Evolutionary conservation across 805 yeast species (phyloP), one percentile per base, ranked within the genome.

Genomic region (Ogataea thermomethanolica): DNA sequence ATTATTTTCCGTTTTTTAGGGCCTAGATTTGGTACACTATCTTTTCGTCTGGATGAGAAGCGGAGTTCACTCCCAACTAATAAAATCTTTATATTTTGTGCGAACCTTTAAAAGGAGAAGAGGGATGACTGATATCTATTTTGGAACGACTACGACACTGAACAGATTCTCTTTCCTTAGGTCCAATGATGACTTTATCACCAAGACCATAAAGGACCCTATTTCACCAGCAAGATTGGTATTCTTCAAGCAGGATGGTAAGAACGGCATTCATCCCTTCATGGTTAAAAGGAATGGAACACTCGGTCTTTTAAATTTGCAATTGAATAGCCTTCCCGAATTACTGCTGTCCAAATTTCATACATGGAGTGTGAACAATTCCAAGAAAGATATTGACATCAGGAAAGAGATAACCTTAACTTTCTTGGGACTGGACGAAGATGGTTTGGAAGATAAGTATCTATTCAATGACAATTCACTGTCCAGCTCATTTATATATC

Each of bases 161-260:
- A 80, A 82, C 57, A 62, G 91, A 42, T 76, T 83, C 5, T 74
- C 83, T 12, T 84, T 81, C 50, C 61, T 82, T 35, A 63, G 91
- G 26, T 75, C 75, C 17, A 76, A 82, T 54, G 32, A 60, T 12
- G 71, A 66, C 22, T 80, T 79, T 50, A 70, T 83, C 25, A 48
- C 34, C 4, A 20, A 38, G 7, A 35, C 51, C 2, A 33, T 56
- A 5, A 26, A 17, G 3, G 24, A 29, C 15, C 34, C 36, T 2
- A 20, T 31, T 5, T 33, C 42, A 1, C 59, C 71, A 3, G 62
- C 86, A 1, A 61, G 75, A 37, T 74, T 81, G 42, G 55, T 83
- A 2, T 71, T 76, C 33, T 61, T 66, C 39, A 57, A 59, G 38
- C 71, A 67, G 36, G 54, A 46, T 25, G 52, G 48, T 9, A 35